Evolutionary conservation across 306 rosid genomes (phyloP).

Genomic region (Alnus rubra): DNA sequence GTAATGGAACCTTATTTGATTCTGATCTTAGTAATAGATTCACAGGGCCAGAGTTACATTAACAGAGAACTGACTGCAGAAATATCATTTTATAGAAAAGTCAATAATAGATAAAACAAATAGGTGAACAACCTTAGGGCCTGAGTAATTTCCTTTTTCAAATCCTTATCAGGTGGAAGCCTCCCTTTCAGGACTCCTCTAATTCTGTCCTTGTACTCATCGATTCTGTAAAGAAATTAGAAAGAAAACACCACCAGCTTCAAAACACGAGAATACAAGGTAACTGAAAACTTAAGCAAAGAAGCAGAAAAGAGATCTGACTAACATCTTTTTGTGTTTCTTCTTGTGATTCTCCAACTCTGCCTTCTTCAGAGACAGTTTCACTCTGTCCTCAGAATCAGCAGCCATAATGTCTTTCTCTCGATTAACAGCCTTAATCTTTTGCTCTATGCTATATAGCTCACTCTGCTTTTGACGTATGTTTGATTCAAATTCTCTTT

Average conservation of each 20-base stretch:
- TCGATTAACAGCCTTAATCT: constrained; percentile 54
- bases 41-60: not conserved
- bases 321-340: constrained; percentile 75
- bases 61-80: not conserved
- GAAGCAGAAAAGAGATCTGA: constrained; percentile 19
- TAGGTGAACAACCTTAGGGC: constrained; percentile 61
- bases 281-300: constrained; percentile 20
- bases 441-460: constrained; percentile 57
- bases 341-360: constrained; percentile 64
- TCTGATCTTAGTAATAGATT: not conserved
- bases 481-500: constrained; percentile 70
- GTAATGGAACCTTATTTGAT: not conserved
- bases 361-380: constrained; percentile 53
- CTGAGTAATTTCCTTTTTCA: constrained; percentile 73
- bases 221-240: constrained; percentile 51
- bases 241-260: constrained; percentile 29
- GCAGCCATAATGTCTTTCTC: constrained; percentile 64
- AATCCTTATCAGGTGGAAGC: constrained; percentile 83
- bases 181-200: constrained; percentile 85
- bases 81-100: not conserved
- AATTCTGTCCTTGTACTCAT: constrained; percentile 76
- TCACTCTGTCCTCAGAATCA: constrained; percentile 75
- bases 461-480: constrained; percentile 65
- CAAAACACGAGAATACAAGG: constrained; percentile 17
- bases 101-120: not conserved